Evolutionary conservation across 768 basidiomycete genomes (phyloP).

Genomic region (Fomitopsis pulvina): DNA sequence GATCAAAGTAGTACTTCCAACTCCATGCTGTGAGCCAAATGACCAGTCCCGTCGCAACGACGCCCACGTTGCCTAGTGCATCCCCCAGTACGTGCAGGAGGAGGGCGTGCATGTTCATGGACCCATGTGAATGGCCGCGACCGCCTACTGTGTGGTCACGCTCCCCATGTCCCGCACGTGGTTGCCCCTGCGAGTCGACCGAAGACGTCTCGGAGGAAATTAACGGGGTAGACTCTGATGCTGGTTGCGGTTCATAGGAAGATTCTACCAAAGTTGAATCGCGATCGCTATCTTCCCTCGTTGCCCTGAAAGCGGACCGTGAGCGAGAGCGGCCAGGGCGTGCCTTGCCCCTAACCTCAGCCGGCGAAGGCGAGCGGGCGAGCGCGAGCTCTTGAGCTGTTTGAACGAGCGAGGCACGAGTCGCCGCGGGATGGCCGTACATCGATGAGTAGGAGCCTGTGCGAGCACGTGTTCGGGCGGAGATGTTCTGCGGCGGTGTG

Average conservation of each 20-base stretch:
- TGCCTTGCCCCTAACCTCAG: slow-evolving; percentile 10
- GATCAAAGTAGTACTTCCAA: slow-evolving; percentile 91
- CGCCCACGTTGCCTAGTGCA: slow-evolving; percentile 96
- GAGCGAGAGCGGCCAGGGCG: slow-evolving; percentile 18
- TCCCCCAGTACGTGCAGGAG: slow-evolving; percentile 94
- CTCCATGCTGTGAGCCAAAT: slow-evolving; percentile 86
- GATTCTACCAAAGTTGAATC: slow-evolving; percentile 7
- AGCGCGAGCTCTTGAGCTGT: slow-evolving; percentile 77
- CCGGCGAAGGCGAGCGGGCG: slow-evolving; percentile 36
- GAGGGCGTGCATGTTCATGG: slow-evolving; percentile 98
- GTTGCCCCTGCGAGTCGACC: slow-evolving; percentile 7
- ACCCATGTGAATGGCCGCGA: slow-evolving; percentile 27
- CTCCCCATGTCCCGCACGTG: slow-evolving; percentile 5
- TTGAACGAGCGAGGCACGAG: slow-evolving; percentile 68
- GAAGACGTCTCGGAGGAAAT: slow-evolving; percentile 7
- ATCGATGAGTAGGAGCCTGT: slow-evolving; percentile 51
- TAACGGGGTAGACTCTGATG: slow-evolving; percentile 18
- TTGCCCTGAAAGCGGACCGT: slow-evolving; percentile 8
- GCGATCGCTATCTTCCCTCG: slow-evolving; percentile 5
- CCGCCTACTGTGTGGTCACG: slow-evolving; percentile 5
- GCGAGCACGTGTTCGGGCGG: slow-evolving; percentile 24
- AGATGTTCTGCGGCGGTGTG: slow-evolving; percentile 16
- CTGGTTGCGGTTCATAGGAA: slow-evolving; percentile 1
- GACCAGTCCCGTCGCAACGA: slow-evolving; percentile 89
- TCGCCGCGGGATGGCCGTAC: slow-evolving; percentile 69